Base-by-base conservation (phyloP, 257 asterid genomes). In the Scutellaria minor region DNA sequence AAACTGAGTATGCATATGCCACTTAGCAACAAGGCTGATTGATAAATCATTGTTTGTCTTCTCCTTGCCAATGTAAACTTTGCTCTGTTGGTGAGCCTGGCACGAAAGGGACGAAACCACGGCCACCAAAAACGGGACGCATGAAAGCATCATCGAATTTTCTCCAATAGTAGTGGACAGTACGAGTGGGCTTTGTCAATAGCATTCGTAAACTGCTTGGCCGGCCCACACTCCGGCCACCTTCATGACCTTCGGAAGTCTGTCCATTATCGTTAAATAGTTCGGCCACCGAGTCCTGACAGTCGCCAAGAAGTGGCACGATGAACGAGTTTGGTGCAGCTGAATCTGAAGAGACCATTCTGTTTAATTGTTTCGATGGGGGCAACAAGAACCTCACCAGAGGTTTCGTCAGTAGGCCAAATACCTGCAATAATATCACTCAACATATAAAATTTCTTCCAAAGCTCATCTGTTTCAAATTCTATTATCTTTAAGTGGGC, bases 91-190 rank as follows among this genome's bases (percentile, higher is more conserved):
- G 99, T 6, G 99, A 92, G 51, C 94, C 95, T 2, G 97, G 98
- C 3, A 85, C 90, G 9, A 52, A 92, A 0, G 97, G 98, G 6
- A 87, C 98, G 18, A 95, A 95, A 7, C 99, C 99, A 63, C 99
- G 96, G 10, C 99, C 99, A 18, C 99, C 99, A 20, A 95, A 95
- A 65, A 88, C 90, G 0, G 99, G 99, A 44, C 99, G 97, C 99
- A 95, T 95, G 84, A 92, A 85, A 37, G 90, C 88, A 5, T 95
- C 57, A 5, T 95, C 99, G 45, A 95, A 95, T 75, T 87, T 90
- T 71, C 98, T 88, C 99, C 99, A 95, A 14, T 92, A 92, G 84
- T 87, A 79, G 75, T 95, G 99, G 63, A 90, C 96, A 0, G 96
- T 95, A 45, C 82, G 93, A 53, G 93, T 76, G 18, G 99, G 97